Evolutionary conservation across 441 rosid genomes (phyloP).

Genomic region (Geranium incanum): DNA sequence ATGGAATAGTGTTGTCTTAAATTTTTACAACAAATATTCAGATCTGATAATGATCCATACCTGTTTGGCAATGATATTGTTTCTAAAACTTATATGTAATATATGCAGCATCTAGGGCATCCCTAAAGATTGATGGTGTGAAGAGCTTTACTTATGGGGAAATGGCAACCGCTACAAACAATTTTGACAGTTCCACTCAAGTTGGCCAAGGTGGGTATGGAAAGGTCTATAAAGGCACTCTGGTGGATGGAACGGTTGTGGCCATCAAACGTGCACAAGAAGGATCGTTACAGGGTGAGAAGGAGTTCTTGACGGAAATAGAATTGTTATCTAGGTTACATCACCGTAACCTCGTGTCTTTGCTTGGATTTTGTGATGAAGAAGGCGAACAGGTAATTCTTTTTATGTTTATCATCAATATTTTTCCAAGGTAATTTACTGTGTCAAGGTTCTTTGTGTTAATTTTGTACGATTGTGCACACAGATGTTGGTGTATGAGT

Average conservation of each 20-base stretch:
- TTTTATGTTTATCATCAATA: not conserved
- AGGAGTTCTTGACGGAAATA: conserved; percentile 85
- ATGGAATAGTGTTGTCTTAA: not conserved
- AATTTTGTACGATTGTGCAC: conserved; percentile 1
- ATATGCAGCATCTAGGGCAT: conserved; percentile 49
- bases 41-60: not conserved
- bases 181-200: conserved; percentile 55
- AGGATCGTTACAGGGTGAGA: conserved; percentile 88
- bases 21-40: not conserved
- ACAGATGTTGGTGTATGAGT: conserved; percentile 96
- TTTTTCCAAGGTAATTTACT: not conserved
- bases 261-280: conserved; percentile 92
- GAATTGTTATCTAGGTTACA: conserved; percentile 79
- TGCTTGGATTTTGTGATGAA: conserved; percentile 88
- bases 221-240: conserved; percentile 69
- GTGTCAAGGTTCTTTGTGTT: conserved; percentile 1
- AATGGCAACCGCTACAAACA: conserved; percentile 65
- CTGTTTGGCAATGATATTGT: not conserved
- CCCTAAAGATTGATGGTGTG: conserved; percentile 76
- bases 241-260: conserved; percentile 58
- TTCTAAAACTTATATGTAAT: conserved; percentile 18
- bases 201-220: conserved; percentile 97
- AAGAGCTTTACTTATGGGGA: conserved; percentile 70
- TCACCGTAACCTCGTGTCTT: conserved; percentile 86
- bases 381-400: conserved; percentile 79